phyloP scores from a whole-genome alignment of 2,329 filamentous ascomycete species.

The Pseudogymnoascus sp. region DNA sequence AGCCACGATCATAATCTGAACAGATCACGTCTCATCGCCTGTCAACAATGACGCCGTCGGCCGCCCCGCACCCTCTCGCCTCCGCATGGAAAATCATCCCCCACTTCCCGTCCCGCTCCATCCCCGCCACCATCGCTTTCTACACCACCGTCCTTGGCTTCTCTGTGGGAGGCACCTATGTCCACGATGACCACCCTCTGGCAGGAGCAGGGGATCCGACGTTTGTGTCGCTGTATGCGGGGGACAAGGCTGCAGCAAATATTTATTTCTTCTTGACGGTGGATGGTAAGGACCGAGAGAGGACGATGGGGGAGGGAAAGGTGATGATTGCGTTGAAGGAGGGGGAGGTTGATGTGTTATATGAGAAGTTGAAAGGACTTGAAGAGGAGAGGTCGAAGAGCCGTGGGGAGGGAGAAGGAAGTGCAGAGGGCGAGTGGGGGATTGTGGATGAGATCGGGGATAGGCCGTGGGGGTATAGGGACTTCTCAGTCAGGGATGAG shows the following conservation, averaged over 20 bases:
- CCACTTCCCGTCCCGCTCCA: constrained; percentile 2
- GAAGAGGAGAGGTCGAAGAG: background rate
- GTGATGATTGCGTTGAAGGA: background rate
- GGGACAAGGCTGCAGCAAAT: background rate
- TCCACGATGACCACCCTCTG: background rate
- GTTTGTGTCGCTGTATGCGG: background rate
- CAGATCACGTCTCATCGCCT: background rate
- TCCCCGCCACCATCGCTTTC: constrained; percentile 4
- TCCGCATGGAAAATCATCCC: constrained; percentile 12
- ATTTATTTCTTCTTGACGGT: background rate
- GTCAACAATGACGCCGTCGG: background rate
- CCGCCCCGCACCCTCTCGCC: background rate
- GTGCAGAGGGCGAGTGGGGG: background rate
- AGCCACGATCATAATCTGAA: background rate
- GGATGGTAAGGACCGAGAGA: background rate
- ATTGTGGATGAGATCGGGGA: constrained; percentile 7
- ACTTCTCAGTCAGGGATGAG: background rate
- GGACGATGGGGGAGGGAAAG: background rate
- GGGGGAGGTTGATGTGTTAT: background rate
- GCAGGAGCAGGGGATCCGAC: background rate
- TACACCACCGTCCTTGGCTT: background rate
- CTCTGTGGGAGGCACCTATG: background rate
- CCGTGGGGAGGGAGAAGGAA: background rate
- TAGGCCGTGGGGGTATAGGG: constrained; percentile 9
- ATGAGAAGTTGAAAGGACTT: background rate